Percentiles rank a stretch among this genome's conserved stretches.
Evolutionary conservation across 345 rosid species (phyloP).

Genomic region (Sisymbrium irio): DNA sequence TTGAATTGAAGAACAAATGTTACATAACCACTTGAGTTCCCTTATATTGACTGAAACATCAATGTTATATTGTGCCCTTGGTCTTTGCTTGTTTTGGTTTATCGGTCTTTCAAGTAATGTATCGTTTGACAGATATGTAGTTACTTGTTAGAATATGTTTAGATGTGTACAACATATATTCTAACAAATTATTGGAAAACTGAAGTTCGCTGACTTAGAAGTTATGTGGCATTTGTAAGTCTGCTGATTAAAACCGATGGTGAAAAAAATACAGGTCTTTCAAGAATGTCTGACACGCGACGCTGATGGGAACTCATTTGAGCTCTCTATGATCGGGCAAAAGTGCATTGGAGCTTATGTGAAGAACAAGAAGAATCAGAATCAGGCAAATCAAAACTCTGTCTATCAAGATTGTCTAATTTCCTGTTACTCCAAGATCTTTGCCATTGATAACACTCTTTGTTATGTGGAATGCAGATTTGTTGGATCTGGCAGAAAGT

Average conservation of each 20-base stretch:
- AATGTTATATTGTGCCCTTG: background rate
- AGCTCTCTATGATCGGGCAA: constrained; percentile 76
- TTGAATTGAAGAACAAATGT: background rate
- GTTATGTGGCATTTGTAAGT: background rate
- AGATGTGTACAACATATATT: background rate
- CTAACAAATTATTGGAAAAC: background rate
- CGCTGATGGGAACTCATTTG: constrained; percentile 66
- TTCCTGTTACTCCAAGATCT: background rate
- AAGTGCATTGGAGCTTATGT: constrained; percentile 99
- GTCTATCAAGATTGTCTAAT: constrained; percentile 1
- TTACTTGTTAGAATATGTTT: background rate
- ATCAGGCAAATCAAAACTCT: constrained; percentile 61
- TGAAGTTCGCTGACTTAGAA: background rate
- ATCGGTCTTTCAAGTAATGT: background rate
- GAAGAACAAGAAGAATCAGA: constrained; percentile 87
- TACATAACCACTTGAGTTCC: background rate
- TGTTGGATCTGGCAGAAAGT: constrained; percentile 96
- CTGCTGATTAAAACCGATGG: background rate
- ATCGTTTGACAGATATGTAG: background rate
- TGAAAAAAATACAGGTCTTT: constrained; percentile 53
- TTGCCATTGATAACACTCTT: background rate
- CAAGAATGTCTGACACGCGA: constrained; percentile 63
- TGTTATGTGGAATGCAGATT: constrained; percentile 55
- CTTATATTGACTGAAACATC: background rate
- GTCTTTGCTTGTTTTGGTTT: constrained; percentile 1